phyloP scores from a whole-genome alignment of 176 grass and related monocot genomes.

The Cenchrus purpureus region DNA sequence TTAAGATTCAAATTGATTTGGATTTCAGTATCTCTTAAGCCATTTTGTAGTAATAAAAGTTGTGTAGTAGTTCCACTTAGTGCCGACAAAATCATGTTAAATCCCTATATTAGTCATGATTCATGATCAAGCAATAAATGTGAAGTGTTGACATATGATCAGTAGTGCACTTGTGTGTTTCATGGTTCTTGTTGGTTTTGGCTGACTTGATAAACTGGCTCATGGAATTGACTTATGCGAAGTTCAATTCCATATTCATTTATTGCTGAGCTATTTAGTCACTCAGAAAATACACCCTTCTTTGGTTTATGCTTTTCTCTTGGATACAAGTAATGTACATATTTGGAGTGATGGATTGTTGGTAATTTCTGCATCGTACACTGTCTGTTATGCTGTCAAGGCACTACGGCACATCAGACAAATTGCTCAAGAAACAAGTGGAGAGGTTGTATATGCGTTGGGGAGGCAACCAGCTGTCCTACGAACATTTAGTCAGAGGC shows the following conservation, averaged over 20 bases:
- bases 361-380: background rate
- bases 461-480: conserved; percentile 91
- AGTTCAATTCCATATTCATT: background rate
- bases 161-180: conserved; percentile 12
- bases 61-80: background rate
- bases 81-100: background rate
- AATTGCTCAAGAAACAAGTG: conserved; percentile 94
- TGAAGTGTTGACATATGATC: background rate
- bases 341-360: conserved; percentile 3
- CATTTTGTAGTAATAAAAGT: background rate
- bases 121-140: background rate
- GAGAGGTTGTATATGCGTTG: conserved; percentile 77
- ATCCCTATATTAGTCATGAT: background rate
- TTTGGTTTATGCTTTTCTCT: background rate
- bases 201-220: background rate
- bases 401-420: conserved; percentile 90
- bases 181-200: background rate
- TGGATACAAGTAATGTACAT: conserved; percentile 11
- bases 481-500: conserved; percentile 87
- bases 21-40: background rate
- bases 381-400: conserved; percentile 54
- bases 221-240: background rate
- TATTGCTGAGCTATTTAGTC: background rate
- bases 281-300: background rate
- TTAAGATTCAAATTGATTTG: background rate